Conservation (phyloP, 1,284 basidiomycete species). For the Fistulinella staudtii region DNA sequence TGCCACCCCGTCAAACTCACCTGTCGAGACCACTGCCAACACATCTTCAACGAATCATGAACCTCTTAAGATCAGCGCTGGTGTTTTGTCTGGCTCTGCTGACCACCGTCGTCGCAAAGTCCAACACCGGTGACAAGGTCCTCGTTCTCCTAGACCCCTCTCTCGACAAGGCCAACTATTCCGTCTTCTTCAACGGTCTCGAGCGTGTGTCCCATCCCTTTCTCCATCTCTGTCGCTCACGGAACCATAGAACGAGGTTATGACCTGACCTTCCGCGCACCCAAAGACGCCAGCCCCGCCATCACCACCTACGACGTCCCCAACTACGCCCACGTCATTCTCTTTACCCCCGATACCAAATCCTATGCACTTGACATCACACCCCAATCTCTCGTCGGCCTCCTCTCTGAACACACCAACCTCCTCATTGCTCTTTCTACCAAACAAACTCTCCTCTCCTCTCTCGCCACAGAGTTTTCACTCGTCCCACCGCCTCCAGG, state of each 20-base stretch:
- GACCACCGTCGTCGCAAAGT: conserved; percentile 52
- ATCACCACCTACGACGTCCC: conserved; percentile 71
- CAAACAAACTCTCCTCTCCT: conserved; percentile 64
- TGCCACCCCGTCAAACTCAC: neutral
- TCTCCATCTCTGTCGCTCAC: neutral
- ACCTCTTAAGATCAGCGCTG: conserved; percentile 18
- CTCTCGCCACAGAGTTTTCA: conserved; percentile 74
- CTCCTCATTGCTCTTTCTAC: conserved; percentile 80
- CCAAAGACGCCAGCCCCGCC: conserved; percentile 64
- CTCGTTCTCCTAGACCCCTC: conserved; percentile 79
- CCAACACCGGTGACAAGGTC: conserved; percentile 80
- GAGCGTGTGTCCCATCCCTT: conserved; percentile 47
- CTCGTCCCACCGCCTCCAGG: conserved; percentile 71
- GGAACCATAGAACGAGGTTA: conserved; percentile 24
- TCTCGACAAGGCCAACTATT: conserved; percentile 64
- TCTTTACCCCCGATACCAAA: conserved; percentile 81
- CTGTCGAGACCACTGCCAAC: no score
- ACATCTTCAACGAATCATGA: no score
- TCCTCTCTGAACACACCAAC: conserved; percentile 75
- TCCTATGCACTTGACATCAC: conserved; percentile 72
- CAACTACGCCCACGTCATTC: conserved; percentile 77
- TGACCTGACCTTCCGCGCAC: conserved; percentile 77
- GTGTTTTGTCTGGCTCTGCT: conserved; percentile 32
- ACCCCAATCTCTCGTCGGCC: conserved; percentile 77
- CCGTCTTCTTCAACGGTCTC: conserved; percentile 77